These are phyloP conservation scores for Fusarium sp. DNA, from an alignment of 2,329 filamentous ascomycete species.

Conservation along the genomic window DNA sequence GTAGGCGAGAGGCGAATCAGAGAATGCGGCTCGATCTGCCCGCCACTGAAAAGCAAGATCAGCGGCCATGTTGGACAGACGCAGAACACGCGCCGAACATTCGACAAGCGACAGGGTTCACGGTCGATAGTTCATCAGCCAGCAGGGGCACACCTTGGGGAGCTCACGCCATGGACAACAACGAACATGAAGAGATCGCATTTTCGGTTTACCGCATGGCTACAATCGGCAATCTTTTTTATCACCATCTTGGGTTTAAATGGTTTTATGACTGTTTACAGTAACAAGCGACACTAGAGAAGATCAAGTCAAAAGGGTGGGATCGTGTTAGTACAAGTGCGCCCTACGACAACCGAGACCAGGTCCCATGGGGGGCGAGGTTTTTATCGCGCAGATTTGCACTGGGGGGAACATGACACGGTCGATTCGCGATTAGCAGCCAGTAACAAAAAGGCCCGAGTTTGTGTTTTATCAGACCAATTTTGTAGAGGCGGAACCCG, in stretches of 20 bases:
- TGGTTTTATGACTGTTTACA: not conserved
- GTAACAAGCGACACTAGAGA: not conserved
- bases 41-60: constrained; percentile 8
- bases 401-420: constrained; percentile 13
- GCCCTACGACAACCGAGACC: constrained; percentile 2
- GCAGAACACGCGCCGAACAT: constrained; percentile 39
- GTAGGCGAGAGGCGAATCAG: constrained; percentile 30
- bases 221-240: not conserved
- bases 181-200: not conserved
- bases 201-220: not conserved
- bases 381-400: constrained; percentile 39
- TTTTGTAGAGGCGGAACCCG: constrained; percentile 35
- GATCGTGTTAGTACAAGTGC: not conserved
- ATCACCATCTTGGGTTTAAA: not conserved
- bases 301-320: not conserved
- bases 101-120: constrained; percentile 29
- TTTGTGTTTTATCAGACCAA: constrained; percentile 12
- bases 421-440: constrained; percentile 26
- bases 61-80: constrained; percentile 9
- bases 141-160: not conserved
- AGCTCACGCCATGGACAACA: not conserved
- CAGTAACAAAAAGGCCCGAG: constrained; percentile 11
- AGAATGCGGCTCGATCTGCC: constrained; percentile 4
- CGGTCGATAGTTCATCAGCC: not conserved
- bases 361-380: constrained; percentile 17